phyloP scores from a whole-genome alignment of 768 basidiomycete species.

The Suillus sp. region DNA sequence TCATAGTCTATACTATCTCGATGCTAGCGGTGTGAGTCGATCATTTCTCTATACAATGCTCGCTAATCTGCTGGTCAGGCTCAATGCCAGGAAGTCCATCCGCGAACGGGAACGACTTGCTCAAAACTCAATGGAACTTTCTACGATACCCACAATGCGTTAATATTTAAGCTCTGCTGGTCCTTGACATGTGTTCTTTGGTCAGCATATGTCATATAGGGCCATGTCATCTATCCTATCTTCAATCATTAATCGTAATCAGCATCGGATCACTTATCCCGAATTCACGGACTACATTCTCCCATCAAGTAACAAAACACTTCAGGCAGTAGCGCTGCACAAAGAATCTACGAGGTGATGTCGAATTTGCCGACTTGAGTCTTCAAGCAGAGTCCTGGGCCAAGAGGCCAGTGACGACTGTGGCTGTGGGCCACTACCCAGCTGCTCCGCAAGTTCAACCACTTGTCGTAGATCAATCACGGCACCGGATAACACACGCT shows the following conservation, averaged over 20 bases:
- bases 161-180: background rate
- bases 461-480: background rate
- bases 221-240: background rate
- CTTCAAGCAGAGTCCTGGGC: no score
- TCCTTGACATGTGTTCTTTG: background rate
- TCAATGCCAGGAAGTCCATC: conserved; percentile 16
- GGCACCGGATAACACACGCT: background rate
- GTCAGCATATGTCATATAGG: background rate
- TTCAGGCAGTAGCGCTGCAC: background rate
- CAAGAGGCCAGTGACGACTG: no score
- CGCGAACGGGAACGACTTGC: conserved; percentile 18
- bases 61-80: background rate
- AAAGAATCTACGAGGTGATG: background rate
- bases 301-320: background rate
- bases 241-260: background rate
- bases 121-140: conserved; percentile 14
- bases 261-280: background rate
- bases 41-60: background rate
- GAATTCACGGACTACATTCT: background rate
- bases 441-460: no score
- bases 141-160: conserved; percentile 20
- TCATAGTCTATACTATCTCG: conserved; percentile 25
- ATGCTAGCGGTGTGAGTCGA: conserved; percentile 27
- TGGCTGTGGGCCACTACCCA: no score
- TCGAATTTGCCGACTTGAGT: background rate